Percentiles rank a stretch among this genome's conserved stretches.
Evolutionary conservation across 495 filamentous ascomycete species (phyloP).

Genomic region (Xylaria sp.): DNA sequence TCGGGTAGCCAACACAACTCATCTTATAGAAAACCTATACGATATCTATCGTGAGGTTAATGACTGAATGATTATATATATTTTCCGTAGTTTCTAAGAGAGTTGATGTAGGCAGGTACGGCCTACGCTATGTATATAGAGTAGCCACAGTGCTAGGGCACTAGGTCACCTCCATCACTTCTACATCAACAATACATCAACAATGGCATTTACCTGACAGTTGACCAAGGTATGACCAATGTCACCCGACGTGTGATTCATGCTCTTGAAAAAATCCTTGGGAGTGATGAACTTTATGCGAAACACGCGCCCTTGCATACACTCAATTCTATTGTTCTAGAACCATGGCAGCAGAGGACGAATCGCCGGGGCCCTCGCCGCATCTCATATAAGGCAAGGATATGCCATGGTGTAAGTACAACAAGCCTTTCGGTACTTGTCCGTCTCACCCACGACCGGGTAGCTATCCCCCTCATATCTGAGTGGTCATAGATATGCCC

Average conservation of each 20-base stretch:
- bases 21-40: neutral
- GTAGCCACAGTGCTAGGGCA: too few species aligned
- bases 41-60: neutral
- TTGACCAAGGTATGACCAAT: neutral
- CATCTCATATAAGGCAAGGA: neutral
- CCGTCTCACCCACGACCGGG: neutral
- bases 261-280: neutral
- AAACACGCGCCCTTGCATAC: neutral
- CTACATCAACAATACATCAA: too few species aligned
- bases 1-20: neutral
- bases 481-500: neutral
- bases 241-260: neutral
- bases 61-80: neutral
- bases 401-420: neutral
- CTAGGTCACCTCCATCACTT: too few species aligned
- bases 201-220: too few species aligned
- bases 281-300: slow-evolving; percentile 1
- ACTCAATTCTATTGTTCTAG: neutral
- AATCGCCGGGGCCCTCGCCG: neutral
- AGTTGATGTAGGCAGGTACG: too few species aligned
- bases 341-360: neutral
- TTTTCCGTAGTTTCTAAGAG: neutral
- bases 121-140: too few species aligned
- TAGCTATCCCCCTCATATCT: neutral
- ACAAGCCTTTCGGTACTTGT: neutral